Conservation (phyloP, 768 basidiomycete species). For the Tremella fuciformis region DNA sequence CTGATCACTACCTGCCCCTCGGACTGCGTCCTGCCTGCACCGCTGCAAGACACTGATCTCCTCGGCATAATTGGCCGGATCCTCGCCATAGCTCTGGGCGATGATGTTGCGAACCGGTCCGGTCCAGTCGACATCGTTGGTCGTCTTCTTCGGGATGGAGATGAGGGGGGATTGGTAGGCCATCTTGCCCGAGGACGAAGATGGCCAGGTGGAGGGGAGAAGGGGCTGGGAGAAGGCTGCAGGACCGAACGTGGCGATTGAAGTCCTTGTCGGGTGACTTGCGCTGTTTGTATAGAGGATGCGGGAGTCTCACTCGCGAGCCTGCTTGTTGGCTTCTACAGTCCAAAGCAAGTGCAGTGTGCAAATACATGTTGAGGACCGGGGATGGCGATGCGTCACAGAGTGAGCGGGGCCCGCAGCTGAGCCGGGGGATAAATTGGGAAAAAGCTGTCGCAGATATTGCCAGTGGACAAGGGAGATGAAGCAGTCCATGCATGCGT, state of each 20-base stretch:
- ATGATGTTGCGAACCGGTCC: conserved; percentile 79
- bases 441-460: not conserved
- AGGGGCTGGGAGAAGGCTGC: conserved; percentile 3
- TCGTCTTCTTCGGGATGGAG: conserved; percentile 88
- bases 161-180: conserved; percentile 65
- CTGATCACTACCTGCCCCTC: conserved; percentile 90
- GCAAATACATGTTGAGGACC: not conserved
- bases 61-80: conserved; percentile 77
- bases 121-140: conserved; percentile 96
- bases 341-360: not conserved
- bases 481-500: not conserved
- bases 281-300: not conserved
- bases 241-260: conserved; percentile 2
- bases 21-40: conserved; percentile 91
- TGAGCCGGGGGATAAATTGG: not conserved
- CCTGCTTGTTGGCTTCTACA: not conserved
- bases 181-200: conserved; percentile 20
- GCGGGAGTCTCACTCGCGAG: not conserved
- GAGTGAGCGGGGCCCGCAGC: not conserved
- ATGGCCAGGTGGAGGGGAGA: too few species aligned
- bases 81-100: conserved; percentile 88
- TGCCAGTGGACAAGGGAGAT: not conserved
- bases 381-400: too few species aligned
- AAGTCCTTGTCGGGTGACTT: not conserved
- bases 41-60: conserved; percentile 83